phyloP scores from a whole-genome alignment of 371 early-diverging fungal genomes.

The Capniomyces stellatus region DNA sequence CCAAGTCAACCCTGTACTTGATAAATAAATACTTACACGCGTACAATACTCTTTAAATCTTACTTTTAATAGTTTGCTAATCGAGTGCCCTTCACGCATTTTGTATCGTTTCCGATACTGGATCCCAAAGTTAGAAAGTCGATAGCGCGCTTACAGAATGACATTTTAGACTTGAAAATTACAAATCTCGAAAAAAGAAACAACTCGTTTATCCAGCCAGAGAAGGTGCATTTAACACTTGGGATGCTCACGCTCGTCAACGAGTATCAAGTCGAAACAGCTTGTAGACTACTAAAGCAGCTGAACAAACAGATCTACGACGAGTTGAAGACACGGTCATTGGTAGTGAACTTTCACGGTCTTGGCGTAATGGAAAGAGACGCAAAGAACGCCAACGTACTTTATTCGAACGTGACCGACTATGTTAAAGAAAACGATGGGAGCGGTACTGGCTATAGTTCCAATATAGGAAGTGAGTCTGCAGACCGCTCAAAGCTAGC shows the following conservation, averaged over 20 bases:
- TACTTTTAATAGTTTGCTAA: no score
- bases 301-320: conserved; percentile 4
- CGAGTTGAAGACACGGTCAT: conserved; percentile 3
- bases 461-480: no score
- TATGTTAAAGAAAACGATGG: conserved; percentile 7
- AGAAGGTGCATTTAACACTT: conserved; percentile 12
- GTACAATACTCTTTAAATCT: no score
- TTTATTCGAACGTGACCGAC: conserved; percentile 8
- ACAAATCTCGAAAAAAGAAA: neutral
- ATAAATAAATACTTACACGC: no score
- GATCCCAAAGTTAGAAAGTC: conserved; percentile 7
- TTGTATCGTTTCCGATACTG: conserved; percentile 13
- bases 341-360: conserved; percentile 6
- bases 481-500: no score
- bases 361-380: conserved; percentile 11
- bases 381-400: conserved; percentile 3
- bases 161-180: neutral
- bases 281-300: conserved; percentile 8
- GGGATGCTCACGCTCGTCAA: conserved; percentile 16
- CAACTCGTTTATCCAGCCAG: conserved; percentile 4
- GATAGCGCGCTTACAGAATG: conserved; percentile 8
- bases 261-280: conserved; percentile 2
- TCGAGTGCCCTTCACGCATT: conserved; percentile 13
- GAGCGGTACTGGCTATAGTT: neutral
- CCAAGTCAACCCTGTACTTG: no score